Evolutionary conservation across 768 basidiomycete genomes (phyloP), one percentile per base, ranked within the genome.

Genomic region (Trametes cingulata): DNA sequence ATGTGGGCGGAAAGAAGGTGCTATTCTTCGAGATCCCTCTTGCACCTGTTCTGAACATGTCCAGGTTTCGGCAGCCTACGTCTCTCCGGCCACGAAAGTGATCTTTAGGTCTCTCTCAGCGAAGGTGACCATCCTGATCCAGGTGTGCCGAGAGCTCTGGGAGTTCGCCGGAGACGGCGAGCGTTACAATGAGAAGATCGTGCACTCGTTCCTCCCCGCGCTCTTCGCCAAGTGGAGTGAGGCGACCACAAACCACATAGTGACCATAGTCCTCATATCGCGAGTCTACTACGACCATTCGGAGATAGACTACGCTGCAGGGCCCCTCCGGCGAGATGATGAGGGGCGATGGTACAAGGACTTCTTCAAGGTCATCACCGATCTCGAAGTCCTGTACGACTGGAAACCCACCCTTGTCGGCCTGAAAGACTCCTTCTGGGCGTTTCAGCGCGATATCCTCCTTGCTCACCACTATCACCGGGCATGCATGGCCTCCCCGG

Each of bases 141-240:
- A 98, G 78, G 90, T 99, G 15, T 96, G 94, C 71, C 85, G 88
- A 48, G 97, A 98, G 70, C 84, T 97, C 55, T 98, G 93, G 93
- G 92, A 97, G 68, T 98, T 98, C 69, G 84, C 95, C 22, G 94
- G 92, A 36, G 97, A 98, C 62, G 97, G 97, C 22, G 95, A 97
- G 72, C 85, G 95, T 6, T 94, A 90, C 74, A 90, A 93, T 70
- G 97, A 98, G 72, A 98, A 98, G 76, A 91, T 96, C n/a, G 90
- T 96, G 2, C 95, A 98, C 71, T 93, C 95, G 3, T 98, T 98
- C 76, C 84, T 99, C 8, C 95, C 96, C 1, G 83, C 90, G 14
- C 82, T 98, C 3, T 95, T 98, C 67, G 73, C 82, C 12, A 88
- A 86, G 62, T 98, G 95, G 95, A 78, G 82, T 45, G 86, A 90